These are phyloP conservation scores for Tetrahymena borealis DNA, from an alignment of 73 alveolate genomes.

Conservation along the genomic window DNA sequence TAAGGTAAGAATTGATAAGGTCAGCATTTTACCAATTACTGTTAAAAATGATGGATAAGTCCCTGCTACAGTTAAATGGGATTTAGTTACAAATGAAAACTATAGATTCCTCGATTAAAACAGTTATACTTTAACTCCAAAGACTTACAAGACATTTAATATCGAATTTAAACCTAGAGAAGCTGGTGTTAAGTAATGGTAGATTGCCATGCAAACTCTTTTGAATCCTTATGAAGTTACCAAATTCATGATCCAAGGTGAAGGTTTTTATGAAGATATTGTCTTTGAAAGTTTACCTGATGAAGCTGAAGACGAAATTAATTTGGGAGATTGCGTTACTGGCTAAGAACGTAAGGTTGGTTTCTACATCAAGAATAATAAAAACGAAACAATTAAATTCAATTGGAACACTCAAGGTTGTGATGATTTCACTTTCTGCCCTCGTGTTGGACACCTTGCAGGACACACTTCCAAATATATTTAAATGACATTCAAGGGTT, in stretches of 20 bases:
- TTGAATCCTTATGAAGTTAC: slow-evolving; percentile 95
- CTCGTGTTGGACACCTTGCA: slow-evolving; percentile 85
- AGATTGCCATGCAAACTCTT: slow-evolving; percentile 77
- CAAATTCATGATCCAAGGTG: slow-evolving; percentile 85
- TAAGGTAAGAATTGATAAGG: slow-evolving; percentile 85
- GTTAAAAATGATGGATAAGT: slow-evolving; percentile 93
- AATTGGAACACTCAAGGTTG: slow-evolving; percentile 85
- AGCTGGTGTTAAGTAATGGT: slow-evolving; percentile 73
- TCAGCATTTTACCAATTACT: slow-evolving; percentile 69
- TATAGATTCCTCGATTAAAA: slow-evolving; percentile 82
- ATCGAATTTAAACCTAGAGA: slow-evolving; percentile 83
- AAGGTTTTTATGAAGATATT: slow-evolving; percentile 93
- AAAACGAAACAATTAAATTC: slow-evolving; percentile 79
- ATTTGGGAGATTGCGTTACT: slow-evolving; percentile 93
- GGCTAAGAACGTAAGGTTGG: slow-evolving; percentile 65
- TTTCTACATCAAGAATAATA: slow-evolving; percentile 73
- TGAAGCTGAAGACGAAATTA: slow-evolving; percentile 83
- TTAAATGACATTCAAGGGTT: slow-evolving; percentile 73
- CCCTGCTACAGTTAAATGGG: slow-evolving; percentile 96
- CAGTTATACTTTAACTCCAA: slow-evolving; percentile 92
- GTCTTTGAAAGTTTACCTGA: slow-evolving; percentile 88
- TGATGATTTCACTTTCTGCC: slow-evolving; percentile 79
- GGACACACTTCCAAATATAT: slow-evolving; percentile 80
- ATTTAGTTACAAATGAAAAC: slow-evolving; percentile 74
- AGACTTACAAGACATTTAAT: slow-evolving; percentile 86